phyloP scores from a whole-genome alignment of 352 stramenopile species.

The Paralagenidium karlingii region DNA sequence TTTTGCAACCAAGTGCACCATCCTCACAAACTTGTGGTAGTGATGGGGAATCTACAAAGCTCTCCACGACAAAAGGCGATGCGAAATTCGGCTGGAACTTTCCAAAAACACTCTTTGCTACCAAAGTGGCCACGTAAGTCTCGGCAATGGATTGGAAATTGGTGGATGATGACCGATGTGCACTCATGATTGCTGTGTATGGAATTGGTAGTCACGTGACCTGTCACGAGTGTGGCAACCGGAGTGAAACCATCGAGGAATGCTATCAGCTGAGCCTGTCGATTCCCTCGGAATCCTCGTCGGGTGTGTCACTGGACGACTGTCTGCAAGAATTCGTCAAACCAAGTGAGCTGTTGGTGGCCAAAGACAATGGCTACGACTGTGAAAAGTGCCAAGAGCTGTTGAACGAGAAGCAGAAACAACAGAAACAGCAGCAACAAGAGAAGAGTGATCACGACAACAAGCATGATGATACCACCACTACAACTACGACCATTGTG shows the following conservation, averaged over 20 bases:
- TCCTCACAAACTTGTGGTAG: slow-evolving; percentile 1
- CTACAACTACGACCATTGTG: too few species aligned
- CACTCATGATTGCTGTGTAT: background rate
- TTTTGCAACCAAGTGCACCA: slow-evolving; percentile 13
- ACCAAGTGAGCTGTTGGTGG: slow-evolving; percentile 29
- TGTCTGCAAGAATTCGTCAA: slow-evolving; percentile 37
- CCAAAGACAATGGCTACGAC: slow-evolving; percentile 51
- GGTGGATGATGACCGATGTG: background rate
- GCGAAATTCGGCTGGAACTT: slow-evolving; percentile 39
- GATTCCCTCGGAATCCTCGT: slow-evolving; percentile 12
- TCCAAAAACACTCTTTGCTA: slow-evolving; percentile 39
- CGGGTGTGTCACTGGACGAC: slow-evolving; percentile 9
- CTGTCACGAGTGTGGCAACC: slow-evolving; percentile 29
- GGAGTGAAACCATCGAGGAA: slow-evolving; percentile 38
- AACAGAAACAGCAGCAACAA: too few species aligned
- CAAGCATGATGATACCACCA: too few species aligned
- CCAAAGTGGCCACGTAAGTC: slow-evolving; percentile 33
- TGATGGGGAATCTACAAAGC: slow-evolving; percentile 10
- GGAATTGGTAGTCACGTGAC: slow-evolving; percentile 17
- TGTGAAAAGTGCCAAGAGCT: slow-evolving; percentile 46
- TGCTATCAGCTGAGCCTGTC: slow-evolving; percentile 50
- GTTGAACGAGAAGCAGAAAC: too few species aligned
- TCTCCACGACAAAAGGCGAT: slow-evolving; percentile 10
- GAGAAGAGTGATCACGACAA: too few species aligned
- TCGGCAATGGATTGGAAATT: background rate